Conservation (phyloP, 805 yeast genomes). For the Soucietia sequanensis region DNA sequence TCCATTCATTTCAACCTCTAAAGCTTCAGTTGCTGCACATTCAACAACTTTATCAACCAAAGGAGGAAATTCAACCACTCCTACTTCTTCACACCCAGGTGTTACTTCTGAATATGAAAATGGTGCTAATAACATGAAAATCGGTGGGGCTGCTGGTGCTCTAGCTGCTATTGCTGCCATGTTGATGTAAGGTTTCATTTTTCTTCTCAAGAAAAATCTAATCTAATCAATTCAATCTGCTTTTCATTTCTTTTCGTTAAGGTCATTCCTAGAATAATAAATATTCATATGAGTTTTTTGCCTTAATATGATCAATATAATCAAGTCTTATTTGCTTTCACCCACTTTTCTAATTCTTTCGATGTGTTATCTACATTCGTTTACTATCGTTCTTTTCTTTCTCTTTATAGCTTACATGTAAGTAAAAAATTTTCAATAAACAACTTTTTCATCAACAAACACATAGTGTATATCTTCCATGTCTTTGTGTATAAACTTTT, state of each 20-base stretch:
- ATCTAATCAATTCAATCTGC: not conserved
- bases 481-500: too few species aligned
- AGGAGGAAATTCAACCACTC: not conserved
- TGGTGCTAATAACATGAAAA: slow-evolving; percentile 16
- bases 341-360: too few species aligned
- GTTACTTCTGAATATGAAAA: slow-evolving; percentile 7
- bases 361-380: too few species aligned
- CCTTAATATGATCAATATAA: too few species aligned
- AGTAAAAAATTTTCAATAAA: too few species aligned
- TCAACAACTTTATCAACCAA: not conserved
- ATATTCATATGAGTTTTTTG: too few species aligned
- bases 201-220: not conserved
- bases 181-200: slow-evolving; percentile 1
- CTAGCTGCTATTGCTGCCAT: slow-evolving; percentile 21
- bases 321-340: too few species aligned
- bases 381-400: too few species aligned
- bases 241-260: not conserved
- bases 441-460: too few species aligned
- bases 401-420: too few species aligned
- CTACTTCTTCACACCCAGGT: slow-evolving; percentile 3
- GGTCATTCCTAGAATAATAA: too few species aligned
- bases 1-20: slow-evolving; percentile 11
- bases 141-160: slow-evolving; percentile 22
- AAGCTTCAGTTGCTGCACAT: slow-evolving; percentile 4
- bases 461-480: too few species aligned